Conservation (phyloP, 2,329 filamentous ascomycete species). For the Ustulina deusta region DNA sequence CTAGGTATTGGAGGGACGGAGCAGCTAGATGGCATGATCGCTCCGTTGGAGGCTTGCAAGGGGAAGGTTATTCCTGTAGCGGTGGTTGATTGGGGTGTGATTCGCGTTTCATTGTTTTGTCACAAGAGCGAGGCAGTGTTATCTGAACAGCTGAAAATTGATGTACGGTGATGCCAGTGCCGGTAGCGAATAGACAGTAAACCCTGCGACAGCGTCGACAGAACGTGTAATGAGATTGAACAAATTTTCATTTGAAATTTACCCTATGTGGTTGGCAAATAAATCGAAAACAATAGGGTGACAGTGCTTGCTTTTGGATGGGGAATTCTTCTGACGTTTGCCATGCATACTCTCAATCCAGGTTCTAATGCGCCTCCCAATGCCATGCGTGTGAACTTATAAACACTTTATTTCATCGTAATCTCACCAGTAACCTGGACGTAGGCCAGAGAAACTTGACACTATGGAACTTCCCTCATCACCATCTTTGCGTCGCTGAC, state of each 20-base stretch:
- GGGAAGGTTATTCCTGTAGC: background rate
- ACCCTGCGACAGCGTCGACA: background rate
- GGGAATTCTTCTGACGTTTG: constrained; percentile 23
- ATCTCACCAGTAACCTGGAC: constrained; percentile 70
- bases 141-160: background rate
- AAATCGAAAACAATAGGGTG: background rate
- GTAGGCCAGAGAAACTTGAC: constrained; percentile 69
- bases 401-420: constrained; percentile 25
- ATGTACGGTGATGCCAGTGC: background rate
- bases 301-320: constrained; percentile 23
- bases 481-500: constrained; percentile 78
- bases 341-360: constrained; percentile 32
- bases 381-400: constrained; percentile 34
- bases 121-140: background rate
- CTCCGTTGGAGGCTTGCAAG: background rate
- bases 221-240: background rate
- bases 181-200: background rate
- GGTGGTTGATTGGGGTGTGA: background rate
- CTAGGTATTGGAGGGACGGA: background rate
- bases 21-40: background rate
- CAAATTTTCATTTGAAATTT: background rate
- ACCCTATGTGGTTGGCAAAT: constrained; percentile 1
- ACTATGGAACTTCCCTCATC: constrained; percentile 62
- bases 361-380: constrained; percentile 39
- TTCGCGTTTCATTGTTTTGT: background rate